A percentile compares a stretch with the other conserved stretches of the same genome.
Evolutionary conservation across 129 eudicot genomes (phyloP).

Genomic region (Chrysanthemum makinoi): DNA sequence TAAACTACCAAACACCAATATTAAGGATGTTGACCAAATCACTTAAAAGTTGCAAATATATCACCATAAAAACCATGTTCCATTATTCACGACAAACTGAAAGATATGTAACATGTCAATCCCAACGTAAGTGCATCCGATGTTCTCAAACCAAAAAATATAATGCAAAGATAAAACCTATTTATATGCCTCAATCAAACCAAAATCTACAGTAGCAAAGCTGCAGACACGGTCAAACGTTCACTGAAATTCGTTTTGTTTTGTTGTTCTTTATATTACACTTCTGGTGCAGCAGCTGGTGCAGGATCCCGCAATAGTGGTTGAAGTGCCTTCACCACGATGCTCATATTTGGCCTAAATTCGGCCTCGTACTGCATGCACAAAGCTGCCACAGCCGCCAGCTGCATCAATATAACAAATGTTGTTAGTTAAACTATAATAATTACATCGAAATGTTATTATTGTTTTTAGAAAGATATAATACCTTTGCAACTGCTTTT

Average conservation of each 20-base stretch:
- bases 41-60: background rate
- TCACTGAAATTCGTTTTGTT: constrained; percentile 9
- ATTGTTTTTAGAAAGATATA: constrained; percentile 17
- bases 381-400: constrained; percentile 81
- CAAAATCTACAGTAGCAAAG: constrained; percentile 26
- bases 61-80: constrained; percentile 20
- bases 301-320: constrained; percentile 65
- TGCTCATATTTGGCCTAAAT: constrained; percentile 79
- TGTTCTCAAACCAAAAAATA: constrained; percentile 29
- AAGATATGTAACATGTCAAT: constrained; percentile 30
- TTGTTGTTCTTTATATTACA: constrained; percentile 21
- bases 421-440: background rate
- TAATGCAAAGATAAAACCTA: constrained; percentile 18
- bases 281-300: constrained; percentile 58
- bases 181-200: constrained; percentile 28
- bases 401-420: constrained; percentile 35
- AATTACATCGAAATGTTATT: background rate
- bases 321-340: constrained; percentile 80
- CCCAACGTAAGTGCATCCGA: constrained; percentile 4
- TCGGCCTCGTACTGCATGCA: constrained; percentile 81
- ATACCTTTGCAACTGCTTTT: constrained; percentile 89
- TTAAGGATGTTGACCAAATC: too few relatives aligned
- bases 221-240: constrained; percentile 18
- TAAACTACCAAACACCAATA: too few relatives aligned
- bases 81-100: constrained; percentile 33